These are phyloP conservation scores for Ganoderma resinaceum DNA, from an alignment of 1,284 basidiomycete genomes.

Conservation along the genomic window DNA sequence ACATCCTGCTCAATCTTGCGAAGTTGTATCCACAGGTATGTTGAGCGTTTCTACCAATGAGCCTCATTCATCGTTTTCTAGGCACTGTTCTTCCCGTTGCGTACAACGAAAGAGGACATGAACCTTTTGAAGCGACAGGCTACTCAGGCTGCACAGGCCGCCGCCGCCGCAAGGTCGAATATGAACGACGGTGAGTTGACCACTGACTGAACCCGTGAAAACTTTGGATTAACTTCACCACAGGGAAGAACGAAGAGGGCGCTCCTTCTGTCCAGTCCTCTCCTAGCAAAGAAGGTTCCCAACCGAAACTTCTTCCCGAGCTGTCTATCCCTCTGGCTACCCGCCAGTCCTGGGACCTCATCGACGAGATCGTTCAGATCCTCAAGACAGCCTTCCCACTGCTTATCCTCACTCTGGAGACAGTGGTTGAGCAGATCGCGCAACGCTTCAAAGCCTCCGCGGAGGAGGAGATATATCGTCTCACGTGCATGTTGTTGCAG, in stretches of 20 bases:
- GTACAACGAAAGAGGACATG: slow-evolving; percentile 93
- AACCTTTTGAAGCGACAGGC: slow-evolving; percentile 54
- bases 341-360: slow-evolving; percentile 88
- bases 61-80: slow-evolving; percentile 42
- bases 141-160: slow-evolving; percentile 34
- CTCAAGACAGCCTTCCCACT: slow-evolving; percentile 98
- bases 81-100: slow-evolving; percentile 96
- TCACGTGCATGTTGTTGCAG: slow-evolving; percentile 85
- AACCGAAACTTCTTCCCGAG: slow-evolving; percentile 24
- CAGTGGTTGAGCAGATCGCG: slow-evolving; percentile 95
- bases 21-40: slow-evolving; percentile 93
- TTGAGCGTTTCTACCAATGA: slow-evolving; percentile 21
- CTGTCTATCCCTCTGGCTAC: slow-evolving; percentile 42
- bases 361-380: slow-evolving; percentile 95
- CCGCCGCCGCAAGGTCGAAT: slow-evolving; percentile 36
- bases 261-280: slow-evolving; percentile 7
- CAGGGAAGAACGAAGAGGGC: slow-evolving; percentile 17
- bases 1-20: slow-evolving; percentile 90
- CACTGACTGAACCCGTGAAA: neutral
- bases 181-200: slow-evolving; percentile 3
- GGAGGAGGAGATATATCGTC: slow-evolving; percentile 96
- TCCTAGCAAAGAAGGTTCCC: slow-evolving; percentile 20
- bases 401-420: slow-evolving; percentile 94
- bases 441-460: slow-evolving; percentile 90
- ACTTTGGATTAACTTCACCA: neutral